Percentiles rank a stretch among this genome's conserved stretches.
phyloP scores from a whole-genome alignment of 2,329 filamentous ascomycete species.

The Alternaria hordeiaustralica region DNA sequence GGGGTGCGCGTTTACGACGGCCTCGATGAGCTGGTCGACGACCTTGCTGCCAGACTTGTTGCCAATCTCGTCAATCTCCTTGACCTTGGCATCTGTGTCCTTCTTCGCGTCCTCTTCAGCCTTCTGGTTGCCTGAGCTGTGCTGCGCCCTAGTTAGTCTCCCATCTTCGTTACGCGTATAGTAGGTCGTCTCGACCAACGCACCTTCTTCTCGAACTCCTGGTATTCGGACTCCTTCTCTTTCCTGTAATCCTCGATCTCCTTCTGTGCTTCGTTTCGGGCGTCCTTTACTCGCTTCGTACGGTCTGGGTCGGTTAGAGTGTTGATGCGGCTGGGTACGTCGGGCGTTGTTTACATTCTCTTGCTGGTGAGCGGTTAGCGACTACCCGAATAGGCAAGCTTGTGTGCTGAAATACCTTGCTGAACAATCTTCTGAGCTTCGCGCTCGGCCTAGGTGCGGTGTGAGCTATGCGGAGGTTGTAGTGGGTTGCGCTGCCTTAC shows the following conservation, averaged over 20 bases:
- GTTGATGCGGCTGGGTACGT: constrained; percentile 11
- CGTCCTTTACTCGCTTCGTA: constrained; percentile 96
- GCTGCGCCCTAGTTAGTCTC: constrained; percentile 61
- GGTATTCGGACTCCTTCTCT: constrained; percentile 92
- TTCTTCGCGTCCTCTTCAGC: constrained; percentile 75
- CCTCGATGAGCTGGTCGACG: constrained; percentile 79
- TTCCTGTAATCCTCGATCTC: constrained; percentile 93
- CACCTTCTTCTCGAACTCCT: constrained; percentile 87
- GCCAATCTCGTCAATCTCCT: constrained; percentile 81
- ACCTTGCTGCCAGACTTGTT: constrained; percentile 81
- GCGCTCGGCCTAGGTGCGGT: constrained; percentile 77
- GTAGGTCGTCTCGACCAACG: constrained; percentile 10
- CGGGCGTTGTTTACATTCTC: constrained; percentile 73
- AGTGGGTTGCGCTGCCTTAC: constrained; percentile 64
- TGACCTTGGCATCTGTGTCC: constrained; percentile 81
- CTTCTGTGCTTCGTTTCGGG: constrained; percentile 94
- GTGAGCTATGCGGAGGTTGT: constrained; percentile 46
- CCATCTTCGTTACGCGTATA: neutral
- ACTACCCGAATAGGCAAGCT: neutral
- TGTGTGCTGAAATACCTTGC: constrained; percentile 68
- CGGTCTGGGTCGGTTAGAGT: constrained; percentile 66
- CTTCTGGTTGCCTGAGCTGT: constrained; percentile 86
- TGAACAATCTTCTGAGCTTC: constrained; percentile 99
- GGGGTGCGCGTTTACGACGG: constrained; percentile 85
- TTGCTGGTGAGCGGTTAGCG: constrained; percentile 60